Conservation (phyloP, 2,329 filamentous ascomycete genomes). For the Clarireedia hainanense region DNA sequence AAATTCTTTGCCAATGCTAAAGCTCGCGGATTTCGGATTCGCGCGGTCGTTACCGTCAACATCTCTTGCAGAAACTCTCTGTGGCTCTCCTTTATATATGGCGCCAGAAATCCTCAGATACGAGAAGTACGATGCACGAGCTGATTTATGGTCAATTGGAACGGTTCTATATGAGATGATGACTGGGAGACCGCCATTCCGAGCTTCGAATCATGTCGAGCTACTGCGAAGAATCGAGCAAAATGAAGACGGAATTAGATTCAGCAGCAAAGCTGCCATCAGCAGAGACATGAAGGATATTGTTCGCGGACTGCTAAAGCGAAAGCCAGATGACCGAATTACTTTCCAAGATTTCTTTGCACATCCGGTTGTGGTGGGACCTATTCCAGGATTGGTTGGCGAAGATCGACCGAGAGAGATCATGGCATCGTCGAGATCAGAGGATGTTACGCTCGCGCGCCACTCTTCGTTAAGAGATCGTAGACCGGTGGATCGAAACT, state of each 20-base stretch:
- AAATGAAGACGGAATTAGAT: constrained; percentile 77
- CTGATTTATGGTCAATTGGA: constrained; percentile 94
- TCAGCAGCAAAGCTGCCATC: constrained; percentile 63
- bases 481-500: background rate
- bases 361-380: constrained; percentile 61
- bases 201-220: constrained; percentile 90
- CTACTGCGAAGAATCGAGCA: constrained; percentile 86
- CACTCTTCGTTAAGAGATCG: constrained; percentile 16
- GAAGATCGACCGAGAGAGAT: constrained; percentile 53
- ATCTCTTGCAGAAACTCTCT: constrained; percentile 89
- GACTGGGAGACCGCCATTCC: constrained; percentile 80
- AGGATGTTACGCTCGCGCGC: constrained; percentile 16
- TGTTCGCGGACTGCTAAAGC: constrained; percentile 74
- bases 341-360: constrained; percentile 81
- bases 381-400: constrained; percentile 73
- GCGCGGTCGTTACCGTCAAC: constrained; percentile 85
- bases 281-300: constrained; percentile 72
- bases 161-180: constrained; percentile 96
- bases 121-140: constrained; percentile 94
- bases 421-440: constrained; percentile 9
- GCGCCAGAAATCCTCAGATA: constrained; percentile 95
- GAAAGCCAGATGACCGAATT: constrained; percentile 76
- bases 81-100: constrained; percentile 97
- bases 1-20: constrained; percentile 84
- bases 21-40: constrained; percentile 98